These are phyloP conservation scores for Bertia moriformis DNA, from an alignment of 2,329 filamentous ascomycete genomes.

Conservation along the genomic window DNA sequence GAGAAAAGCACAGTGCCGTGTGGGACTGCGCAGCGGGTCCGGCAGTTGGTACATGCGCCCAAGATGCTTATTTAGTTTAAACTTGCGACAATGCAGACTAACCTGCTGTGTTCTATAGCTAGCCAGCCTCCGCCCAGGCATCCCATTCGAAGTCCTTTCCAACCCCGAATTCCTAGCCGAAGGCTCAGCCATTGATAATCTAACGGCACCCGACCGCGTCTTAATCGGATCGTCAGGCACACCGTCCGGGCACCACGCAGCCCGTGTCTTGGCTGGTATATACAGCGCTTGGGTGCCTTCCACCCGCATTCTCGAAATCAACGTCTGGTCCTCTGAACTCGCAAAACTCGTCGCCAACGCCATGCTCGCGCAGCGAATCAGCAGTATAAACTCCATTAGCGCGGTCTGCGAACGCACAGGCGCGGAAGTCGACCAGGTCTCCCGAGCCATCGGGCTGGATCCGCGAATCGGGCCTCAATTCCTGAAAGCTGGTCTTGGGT, in stretches of 20 bases:
- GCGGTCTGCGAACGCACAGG: slow-evolving; percentile 46
- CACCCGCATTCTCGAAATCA: slow-evolving; percentile 37
- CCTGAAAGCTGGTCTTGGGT: slow-evolving; percentile 43
- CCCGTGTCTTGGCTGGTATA: slow-evolving; percentile 30
- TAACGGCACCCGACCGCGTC: slow-evolving; percentile 40
- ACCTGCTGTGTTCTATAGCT: slow-evolving; percentile 5
- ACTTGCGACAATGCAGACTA: background rate
- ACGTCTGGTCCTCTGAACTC: slow-evolving; percentile 46
- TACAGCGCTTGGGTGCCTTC: slow-evolving; percentile 41
- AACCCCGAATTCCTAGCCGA: slow-evolving; percentile 53
- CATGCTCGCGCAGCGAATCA: slow-evolving; percentile 49
- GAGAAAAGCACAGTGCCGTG: slow-evolving; percentile 53
- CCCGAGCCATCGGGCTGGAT: slow-evolving; percentile 38
- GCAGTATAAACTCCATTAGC: slow-evolving; percentile 46
- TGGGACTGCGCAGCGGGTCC: slow-evolving; percentile 39
- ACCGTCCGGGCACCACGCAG: slow-evolving; percentile 28
- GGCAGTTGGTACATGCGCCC: slow-evolving; percentile 28
- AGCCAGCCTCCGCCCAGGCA: slow-evolving; percentile 22
- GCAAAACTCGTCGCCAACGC: slow-evolving; percentile 49
- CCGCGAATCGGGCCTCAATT: slow-evolving; percentile 38
- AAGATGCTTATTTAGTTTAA: background rate
- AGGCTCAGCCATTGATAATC: slow-evolving; percentile 41
- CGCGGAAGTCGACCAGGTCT: slow-evolving; percentile 40
- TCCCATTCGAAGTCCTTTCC: slow-evolving; percentile 42
- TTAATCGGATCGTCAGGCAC: slow-evolving; percentile 41